Base-by-base conservation (phyloP, 345 rosid genomes). In the Arabis alpina region DNA sequence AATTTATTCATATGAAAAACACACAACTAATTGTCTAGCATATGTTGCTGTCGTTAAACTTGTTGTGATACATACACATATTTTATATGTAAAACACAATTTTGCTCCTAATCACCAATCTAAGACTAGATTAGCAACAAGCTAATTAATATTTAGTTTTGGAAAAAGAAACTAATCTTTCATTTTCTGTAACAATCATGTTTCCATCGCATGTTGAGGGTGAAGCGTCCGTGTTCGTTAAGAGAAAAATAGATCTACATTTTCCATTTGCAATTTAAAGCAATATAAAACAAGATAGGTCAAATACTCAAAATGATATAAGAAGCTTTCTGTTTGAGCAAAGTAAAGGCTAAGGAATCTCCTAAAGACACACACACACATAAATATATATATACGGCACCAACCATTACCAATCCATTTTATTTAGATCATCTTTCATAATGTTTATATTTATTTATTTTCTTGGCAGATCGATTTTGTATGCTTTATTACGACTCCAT, bases 321-420 rank as follows among this genome's bases (percentile, higher is more conserved):
- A 10, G 68, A 66, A 60, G 68, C 68, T 74, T 74, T 74, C 32
- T 66, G 5, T 74, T 58, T 66, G 56, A 34, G 47, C 59, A 36
- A 74, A 59, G 77, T 74, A 74, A 59, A 74, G 55, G 62, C 73
- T 52, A 74, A 59, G 77, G 68, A 74, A 74, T 59, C 67, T 51
- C 50, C 51, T n/a, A 66, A 10, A 65, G 50, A 55, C 70, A 55
- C 28, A 43, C 5, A 39, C 24, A 44, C 24, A 40, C 2, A 52
- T 6, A 45, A 41, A 25, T 27, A 42, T 12, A 45, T 47, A 42
- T 24, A 54, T 24, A 27, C 10, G 5, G 44, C 52, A 73, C 71
- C 77, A 65, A 73, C 70, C 71, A 56, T 40, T 19, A 49, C 45
- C 58, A 40, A 37, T 64, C 51, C 52, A 64, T 30, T 44, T 36